A percentile compares a stretch with the other conserved stretches of the same genome.
Evolutionary conservation across 768 basidiomycete species (phyloP).

Genomic region (Lactifluus rugatus): DNA sequence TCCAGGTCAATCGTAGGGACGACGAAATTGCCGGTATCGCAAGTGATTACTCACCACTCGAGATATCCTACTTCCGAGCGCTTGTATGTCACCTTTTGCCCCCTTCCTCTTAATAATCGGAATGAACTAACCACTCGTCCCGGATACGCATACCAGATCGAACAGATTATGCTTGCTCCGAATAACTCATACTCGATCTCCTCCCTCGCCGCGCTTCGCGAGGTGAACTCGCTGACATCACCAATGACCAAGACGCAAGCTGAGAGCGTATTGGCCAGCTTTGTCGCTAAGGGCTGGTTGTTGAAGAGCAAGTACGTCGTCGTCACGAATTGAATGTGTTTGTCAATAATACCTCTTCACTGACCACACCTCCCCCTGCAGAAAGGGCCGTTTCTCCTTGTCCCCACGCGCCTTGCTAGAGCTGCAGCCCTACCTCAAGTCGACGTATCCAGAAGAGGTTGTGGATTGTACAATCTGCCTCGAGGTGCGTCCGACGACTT

Average conservation of each 20-base stretch:
- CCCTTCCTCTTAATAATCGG: no score
- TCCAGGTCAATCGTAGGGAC: slow-evolving; percentile 67
- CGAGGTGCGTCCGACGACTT: slow-evolving; percentile 37
- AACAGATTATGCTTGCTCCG: slow-evolving; percentile 79
- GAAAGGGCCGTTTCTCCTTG: slow-evolving; percentile 61
- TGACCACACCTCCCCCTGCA: neutral
- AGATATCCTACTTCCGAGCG: slow-evolving; percentile 79
- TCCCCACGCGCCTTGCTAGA: slow-evolving; percentile 69
- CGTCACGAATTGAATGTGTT: neutral
- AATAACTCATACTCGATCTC: slow-evolving; percentile 66
- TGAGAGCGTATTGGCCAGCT: slow-evolving; percentile 61
- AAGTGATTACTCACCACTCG: slow-evolving; percentile 67
- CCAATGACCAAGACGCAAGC: slow-evolving; percentile 70
- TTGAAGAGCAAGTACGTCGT: slow-evolving; percentile 57
- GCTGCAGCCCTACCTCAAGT: slow-evolving; percentile 61
- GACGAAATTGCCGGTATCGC: slow-evolving; percentile 80
- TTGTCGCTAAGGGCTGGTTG: slow-evolving; percentile 78
- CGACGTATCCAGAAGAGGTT: slow-evolving; percentile 60
- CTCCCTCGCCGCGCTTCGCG: slow-evolving; percentile 66
- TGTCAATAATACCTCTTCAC: neutral
- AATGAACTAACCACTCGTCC: neutral
- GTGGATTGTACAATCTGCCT: slow-evolving; percentile 66
- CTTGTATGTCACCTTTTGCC: slow-evolving; percentile 39
- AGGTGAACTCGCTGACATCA: slow-evolving; percentile 42
- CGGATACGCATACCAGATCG: slow-evolving; percentile 44